These are phyloP conservation scores for Fusarium protoensiforme DNA, from an alignment of 2,329 filamentous ascomycete genomes.

Conservation along the genomic window DNA sequence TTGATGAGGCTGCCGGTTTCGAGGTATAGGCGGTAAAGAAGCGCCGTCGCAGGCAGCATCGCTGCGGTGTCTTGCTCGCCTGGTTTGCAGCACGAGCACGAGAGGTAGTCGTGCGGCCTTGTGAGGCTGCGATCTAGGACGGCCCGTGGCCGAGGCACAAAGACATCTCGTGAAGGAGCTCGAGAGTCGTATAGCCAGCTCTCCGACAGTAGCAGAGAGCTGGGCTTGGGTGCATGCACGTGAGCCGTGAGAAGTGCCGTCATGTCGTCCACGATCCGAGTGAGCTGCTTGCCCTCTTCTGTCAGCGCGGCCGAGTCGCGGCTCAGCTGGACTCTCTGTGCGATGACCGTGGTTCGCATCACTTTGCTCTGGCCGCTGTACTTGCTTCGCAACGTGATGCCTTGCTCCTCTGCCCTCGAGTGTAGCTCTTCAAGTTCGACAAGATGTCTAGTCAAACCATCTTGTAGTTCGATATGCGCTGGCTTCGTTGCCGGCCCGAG, in stretches of 20 bases:
- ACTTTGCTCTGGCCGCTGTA: slow-evolving; percentile 78
- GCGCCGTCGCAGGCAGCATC: slow-evolving; percentile 75
- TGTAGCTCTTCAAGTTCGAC: slow-evolving; percentile 60
- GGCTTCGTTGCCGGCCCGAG: slow-evolving; percentile 47
- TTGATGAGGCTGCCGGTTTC: slow-evolving; percentile 84
- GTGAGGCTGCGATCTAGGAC: slow-evolving; percentile 78
- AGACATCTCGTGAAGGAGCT: slow-evolving; percentile 77
- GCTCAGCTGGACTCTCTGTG: slow-evolving; percentile 83
- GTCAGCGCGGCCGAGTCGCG: slow-evolving; percentile 78
- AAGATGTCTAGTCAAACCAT: slow-evolving; percentile 54
- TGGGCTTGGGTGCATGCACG: slow-evolving; percentile 40
- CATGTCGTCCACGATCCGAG: slow-evolving; percentile 68
- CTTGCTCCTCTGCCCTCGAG: slow-evolving; percentile 55
- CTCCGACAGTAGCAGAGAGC: slow-evolving; percentile 72
- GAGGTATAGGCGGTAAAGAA: slow-evolving; percentile 82
- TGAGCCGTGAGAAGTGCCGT: slow-evolving; percentile 41
- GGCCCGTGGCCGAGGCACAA: slow-evolving; percentile 77
- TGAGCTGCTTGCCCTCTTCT: slow-evolving; percentile 77
- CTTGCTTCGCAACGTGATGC: slow-evolving; percentile 73
- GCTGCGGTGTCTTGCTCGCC: slow-evolving; percentile 62
- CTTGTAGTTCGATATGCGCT: slow-evolving; percentile 46
- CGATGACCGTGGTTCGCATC: slow-evolving; percentile 80
- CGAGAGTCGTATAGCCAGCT: slow-evolving; percentile 80
- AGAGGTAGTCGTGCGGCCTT: slow-evolving; percentile 81
- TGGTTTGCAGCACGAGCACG: slow-evolving; percentile 74